phyloP scores from a whole-genome alignment of 805 yeast genomes.

The Candida argentea region DNA sequence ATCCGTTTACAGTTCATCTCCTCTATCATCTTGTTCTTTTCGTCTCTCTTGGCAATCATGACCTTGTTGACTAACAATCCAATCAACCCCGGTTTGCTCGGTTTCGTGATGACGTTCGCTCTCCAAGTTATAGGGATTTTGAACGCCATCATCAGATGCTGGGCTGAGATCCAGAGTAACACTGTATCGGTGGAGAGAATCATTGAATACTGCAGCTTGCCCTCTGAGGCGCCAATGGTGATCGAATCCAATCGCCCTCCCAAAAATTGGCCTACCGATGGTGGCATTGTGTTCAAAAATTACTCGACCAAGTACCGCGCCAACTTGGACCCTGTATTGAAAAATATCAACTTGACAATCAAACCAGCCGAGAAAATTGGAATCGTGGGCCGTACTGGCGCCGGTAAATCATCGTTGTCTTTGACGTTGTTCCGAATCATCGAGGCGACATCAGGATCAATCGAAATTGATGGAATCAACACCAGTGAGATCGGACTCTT shows the following conservation, averaged over 20 bases:
- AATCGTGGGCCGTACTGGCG: slow-evolving; percentile 22
- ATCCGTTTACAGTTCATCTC: slow-evolving; percentile 55
- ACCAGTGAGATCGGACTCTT: slow-evolving; percentile 15
- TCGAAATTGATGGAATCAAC: slow-evolving; percentile 14
- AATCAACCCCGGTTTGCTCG: slow-evolving; percentile 49
- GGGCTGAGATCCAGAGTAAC: slow-evolving; percentile 55
- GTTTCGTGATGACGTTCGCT: slow-evolving; percentile 56
- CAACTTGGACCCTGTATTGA: slow-evolving; percentile 17
- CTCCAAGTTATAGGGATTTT: slow-evolving; percentile 45
- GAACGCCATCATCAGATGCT: slow-evolving; percentile 46
- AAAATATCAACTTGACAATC: slow-evolving; percentile 13
- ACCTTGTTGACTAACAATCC: slow-evolving; percentile 30
- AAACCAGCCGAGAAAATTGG: slow-evolving; percentile 17
- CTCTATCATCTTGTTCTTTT: slow-evolving; percentile 40
- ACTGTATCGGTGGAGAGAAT: slow-evolving; percentile 62
- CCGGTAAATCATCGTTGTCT: slow-evolving; percentile 20
- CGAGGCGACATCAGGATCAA: slow-evolving; percentile 16
- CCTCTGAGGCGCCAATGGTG: slow-evolving; percentile 9
- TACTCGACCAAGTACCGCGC: slow-evolving; percentile 17
- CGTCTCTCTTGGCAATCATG: slow-evolving; percentile 38
- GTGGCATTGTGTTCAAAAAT: slow-evolving; percentile 13
- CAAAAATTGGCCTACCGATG: slow-evolving; percentile 13
- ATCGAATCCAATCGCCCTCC: slow-evolving; percentile 7
- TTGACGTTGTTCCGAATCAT: slow-evolving; percentile 19
- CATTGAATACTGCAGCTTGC: slow-evolving; percentile 36